Conservation (phyloP, 129 eudicot species). For the Helianthus annuus region HanXRQr2.0-SUNRISE NC_035433.2:125924089-125924588, state of each 20-base stretch:
- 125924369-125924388: conserved; percentile 16
- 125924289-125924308: conserved; percentile 30
- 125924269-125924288: background rate
- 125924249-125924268: conserved; percentile 26
- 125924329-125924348: conserved; percentile 8
- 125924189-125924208: conserved; percentile 9
- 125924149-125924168: background rate
- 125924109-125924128: background rate
- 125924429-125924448: background rate
- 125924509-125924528: background rate
- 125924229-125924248: conserved; percentile 25
- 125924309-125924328: conserved; percentile 24
- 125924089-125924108: too few relatives aligned
- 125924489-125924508: background rate
- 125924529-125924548: background rate
- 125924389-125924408: conserved; percentile 40
- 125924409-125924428: conserved; percentile 34
- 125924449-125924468: background rate
- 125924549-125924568: conserved; percentile 44
- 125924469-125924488: conserved; percentile 6
- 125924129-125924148: background rate
- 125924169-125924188: conserved; percentile 6
- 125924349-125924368: conserved; percentile 5
- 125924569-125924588: conserved; percentile 48
- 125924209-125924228: conserved; percentile 4